Conservation (phyloP, 768 basidiomycete genomes). For the Lentinula boryana region DNA sequence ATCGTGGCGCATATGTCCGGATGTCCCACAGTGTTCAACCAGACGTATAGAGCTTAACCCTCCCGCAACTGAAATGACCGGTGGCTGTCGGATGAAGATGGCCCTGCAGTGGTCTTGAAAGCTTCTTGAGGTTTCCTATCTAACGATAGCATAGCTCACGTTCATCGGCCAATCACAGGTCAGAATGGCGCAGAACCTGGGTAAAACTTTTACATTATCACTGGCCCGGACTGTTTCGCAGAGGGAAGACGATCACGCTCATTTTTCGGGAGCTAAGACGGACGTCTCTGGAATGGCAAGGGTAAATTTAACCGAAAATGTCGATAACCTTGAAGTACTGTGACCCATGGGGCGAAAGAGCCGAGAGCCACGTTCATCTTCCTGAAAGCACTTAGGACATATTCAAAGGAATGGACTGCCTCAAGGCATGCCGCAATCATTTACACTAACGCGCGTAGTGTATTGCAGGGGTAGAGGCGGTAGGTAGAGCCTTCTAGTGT, state of each 20-base stretch:
- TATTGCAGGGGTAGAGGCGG: too few species aligned
- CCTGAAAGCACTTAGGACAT: not conserved
- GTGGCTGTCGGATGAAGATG: not conserved
- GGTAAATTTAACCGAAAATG: not conserved
- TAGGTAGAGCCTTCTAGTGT: too few species aligned
- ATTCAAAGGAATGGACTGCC: not conserved
- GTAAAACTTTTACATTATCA: not conserved
- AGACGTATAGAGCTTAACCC: not conserved
- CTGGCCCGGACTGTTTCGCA: too few species aligned
- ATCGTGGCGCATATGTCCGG: not conserved
- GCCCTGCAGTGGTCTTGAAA: not conserved
- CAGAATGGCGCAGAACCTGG: not conserved
- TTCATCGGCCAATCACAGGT: not conserved
- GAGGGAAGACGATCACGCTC: not conserved
- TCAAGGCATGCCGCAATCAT: not conserved
- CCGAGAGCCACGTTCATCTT: not conserved
- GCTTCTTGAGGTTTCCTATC: not conserved
- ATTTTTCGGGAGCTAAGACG: not conserved
- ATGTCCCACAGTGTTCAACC: not conserved
- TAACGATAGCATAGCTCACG: not conserved
- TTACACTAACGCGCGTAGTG: too few species aligned
- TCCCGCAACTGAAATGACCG: not conserved
- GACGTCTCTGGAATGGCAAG: too few species aligned
- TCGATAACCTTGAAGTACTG: not conserved
- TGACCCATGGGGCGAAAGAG: not conserved